phyloP scores from a whole-genome alignment of 2,329 filamentous ascomycete species.

The Talaromyces pinophilus region DNA sequence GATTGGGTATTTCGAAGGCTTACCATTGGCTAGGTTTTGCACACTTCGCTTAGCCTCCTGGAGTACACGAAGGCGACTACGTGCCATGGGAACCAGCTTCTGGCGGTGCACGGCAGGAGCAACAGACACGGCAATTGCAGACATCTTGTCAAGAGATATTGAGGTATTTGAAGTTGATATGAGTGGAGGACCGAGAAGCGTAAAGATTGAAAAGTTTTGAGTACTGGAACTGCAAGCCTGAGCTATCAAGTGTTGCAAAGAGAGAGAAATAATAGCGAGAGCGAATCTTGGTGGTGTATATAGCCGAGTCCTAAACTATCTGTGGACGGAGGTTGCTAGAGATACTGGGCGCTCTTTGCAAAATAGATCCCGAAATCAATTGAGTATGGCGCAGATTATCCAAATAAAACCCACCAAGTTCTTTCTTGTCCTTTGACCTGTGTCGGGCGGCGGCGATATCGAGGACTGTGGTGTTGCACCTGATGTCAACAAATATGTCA shows the following conservation, averaged over 20 bases:
- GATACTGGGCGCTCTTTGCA: background rate
- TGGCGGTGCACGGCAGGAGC: conserved; percentile 6
- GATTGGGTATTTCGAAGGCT: background rate
- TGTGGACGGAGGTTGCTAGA: conserved; percentile 8
- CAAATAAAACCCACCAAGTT: background rate
- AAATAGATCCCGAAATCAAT: background rate
- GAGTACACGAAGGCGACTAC: conserved; percentile 12
- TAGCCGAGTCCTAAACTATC: background rate
- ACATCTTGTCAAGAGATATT: conserved; percentile 11
- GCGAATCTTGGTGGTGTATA: background rate
- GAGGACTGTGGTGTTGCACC: background rate
- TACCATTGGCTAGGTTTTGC: conserved; percentile 18
- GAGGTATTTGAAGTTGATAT: background rate
- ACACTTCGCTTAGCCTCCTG: conserved; percentile 10
- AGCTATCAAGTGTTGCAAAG: background rate
- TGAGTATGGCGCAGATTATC: background rate
- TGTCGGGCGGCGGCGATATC: conserved; percentile 1
- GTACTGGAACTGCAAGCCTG: background rate
- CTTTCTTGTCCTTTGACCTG: background rate
- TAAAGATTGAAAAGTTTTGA: background rate
- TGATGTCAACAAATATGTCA: conserved; percentile 6
- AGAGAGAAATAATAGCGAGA: background rate
- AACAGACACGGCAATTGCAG: conserved; percentile 15
- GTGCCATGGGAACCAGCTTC: conserved; percentile 6
- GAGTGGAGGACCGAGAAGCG: background rate